A percentile compares a stretch with the other conserved stretches of the same genome.
Evolutionary conservation across 441 rosid genomes (phyloP).

Genomic region (Daphne laureola): DNA sequence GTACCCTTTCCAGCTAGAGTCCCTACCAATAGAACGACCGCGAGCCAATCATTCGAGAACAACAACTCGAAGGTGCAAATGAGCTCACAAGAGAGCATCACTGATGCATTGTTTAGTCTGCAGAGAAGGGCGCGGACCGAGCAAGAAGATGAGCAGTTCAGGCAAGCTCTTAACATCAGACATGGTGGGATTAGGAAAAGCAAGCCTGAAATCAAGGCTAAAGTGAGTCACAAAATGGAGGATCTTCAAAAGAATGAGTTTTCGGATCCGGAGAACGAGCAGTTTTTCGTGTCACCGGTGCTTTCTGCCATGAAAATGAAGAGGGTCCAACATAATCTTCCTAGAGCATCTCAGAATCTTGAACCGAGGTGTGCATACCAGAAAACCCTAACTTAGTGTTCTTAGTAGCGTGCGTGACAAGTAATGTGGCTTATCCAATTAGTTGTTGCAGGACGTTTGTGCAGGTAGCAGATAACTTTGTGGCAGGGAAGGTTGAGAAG

Average conservation of each 20-base stretch:
- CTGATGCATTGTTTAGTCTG: constrained; percentile 39
- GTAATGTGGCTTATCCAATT: neutral
- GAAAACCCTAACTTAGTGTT: neutral
- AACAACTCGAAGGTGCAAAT: constrained; percentile 21
- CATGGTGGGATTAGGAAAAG: constrained; percentile 70
- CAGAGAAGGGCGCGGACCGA: constrained; percentile 60
- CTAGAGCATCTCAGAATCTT: constrained; percentile 43
- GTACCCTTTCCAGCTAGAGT: constrained; percentile 91
- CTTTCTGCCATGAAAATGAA: constrained; percentile 33
- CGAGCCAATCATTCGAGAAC: constrained; percentile 36
- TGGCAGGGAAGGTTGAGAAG: constrained; percentile 40
- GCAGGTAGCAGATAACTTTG: constrained; percentile 35
- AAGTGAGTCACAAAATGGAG: constrained; percentile 35
- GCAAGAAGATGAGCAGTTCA: constrained; percentile 68
- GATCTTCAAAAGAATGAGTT: constrained; percentile 51
- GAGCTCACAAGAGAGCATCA: constrained; percentile 30
- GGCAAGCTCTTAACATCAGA: constrained; percentile 68
- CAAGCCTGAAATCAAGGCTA: constrained; percentile 55
- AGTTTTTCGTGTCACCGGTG: constrained; percentile 29
- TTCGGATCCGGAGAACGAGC: constrained; percentile 71
- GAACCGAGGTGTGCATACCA: constrained; percentile 47
- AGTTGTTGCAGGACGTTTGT: constrained; percentile 33
- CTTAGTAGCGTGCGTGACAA: neutral
- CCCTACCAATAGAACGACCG: constrained; percentile 40
- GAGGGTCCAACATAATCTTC: constrained; percentile 40